Evolutionary conservation across 192 early-diverging fungal species (phyloP).

Genomic region (Phycomyces blakesleeanus): DNA sequence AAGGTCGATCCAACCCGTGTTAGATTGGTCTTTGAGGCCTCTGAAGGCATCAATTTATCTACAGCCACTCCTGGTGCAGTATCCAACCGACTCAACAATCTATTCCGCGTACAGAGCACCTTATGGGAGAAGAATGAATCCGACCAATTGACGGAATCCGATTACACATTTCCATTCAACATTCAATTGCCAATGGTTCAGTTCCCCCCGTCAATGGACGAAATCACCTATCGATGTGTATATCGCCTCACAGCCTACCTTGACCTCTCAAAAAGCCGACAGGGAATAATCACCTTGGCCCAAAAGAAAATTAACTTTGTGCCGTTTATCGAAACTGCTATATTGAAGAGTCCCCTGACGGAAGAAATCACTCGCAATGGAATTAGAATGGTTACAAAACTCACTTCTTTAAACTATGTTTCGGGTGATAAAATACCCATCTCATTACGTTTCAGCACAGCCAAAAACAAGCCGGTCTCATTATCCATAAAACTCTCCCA

Average conservation of each 20-base stretch:
- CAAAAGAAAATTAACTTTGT: conserved; percentile 4
- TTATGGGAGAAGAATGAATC: conserved; percentile 6
- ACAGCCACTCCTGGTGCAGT: conserved; percentile 3
- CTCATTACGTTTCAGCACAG: too few relatives aligned
- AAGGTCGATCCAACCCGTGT: background rate
- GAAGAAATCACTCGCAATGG: background rate
- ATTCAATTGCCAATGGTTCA: conserved; percentile 25
- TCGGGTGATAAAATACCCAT: conserved; percentile 3
- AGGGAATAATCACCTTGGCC: background rate
- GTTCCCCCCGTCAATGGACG: conserved; percentile 19
- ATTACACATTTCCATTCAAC: conserved; percentile 17
- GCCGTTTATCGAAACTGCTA: conserved; percentile 16
- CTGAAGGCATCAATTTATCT: background rate
- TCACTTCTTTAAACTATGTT: conserved; percentile 10
- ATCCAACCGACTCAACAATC: background rate
- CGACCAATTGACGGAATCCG: background rate
- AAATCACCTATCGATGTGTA: conserved; percentile 1
- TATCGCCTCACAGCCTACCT: conserved; percentile 4
- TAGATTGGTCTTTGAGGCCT: conserved; percentile 5
- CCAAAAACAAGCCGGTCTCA: too few relatives aligned
- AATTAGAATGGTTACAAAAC: background rate
- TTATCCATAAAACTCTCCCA: too few relatives aligned
- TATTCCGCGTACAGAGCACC: conserved; percentile 6
- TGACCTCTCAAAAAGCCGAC: background rate
- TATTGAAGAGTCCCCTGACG: conserved; percentile 4